Conservation (phyloP, 176 grass and related monocot genomes). For the Typha latifolia region DNA sequence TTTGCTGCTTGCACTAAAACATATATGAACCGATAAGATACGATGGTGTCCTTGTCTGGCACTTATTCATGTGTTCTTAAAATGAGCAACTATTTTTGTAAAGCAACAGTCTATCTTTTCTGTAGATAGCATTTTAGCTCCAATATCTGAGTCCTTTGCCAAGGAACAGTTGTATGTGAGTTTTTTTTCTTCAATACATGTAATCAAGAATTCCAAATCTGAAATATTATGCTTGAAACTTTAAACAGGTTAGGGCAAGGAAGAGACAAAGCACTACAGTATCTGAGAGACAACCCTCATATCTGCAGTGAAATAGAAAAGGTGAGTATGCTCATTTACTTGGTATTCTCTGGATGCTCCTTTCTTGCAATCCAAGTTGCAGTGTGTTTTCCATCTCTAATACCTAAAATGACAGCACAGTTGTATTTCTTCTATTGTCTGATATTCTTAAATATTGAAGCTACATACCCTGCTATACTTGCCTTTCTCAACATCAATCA, state of each 20-base stretch:
- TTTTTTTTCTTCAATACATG: not conserved
- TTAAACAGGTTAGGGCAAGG: conserved; percentile 71
- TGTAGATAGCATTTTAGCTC: too few species aligned
- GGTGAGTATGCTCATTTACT: conserved; percentile 27
- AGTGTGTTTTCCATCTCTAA: too few species aligned
- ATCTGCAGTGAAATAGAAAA: conserved; percentile 81
- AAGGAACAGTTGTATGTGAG: not conserved
- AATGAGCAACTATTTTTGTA: too few species aligned
- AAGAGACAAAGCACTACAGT: conserved; percentile 83
- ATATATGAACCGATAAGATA: not conserved
- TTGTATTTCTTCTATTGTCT: too few species aligned
- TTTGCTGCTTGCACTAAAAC: conserved; percentile 25
- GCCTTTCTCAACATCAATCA: not conserved
- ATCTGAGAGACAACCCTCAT: conserved; percentile 61
- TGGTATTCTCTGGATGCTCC: too few species aligned
- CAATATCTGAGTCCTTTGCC: too few species aligned
- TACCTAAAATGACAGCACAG: too few species aligned
- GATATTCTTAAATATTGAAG: too few species aligned
- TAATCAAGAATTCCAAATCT: not conserved
- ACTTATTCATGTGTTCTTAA: not conserved
- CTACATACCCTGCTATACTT: too few species aligned
- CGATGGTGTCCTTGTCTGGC: not conserved
- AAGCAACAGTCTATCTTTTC: too few species aligned
- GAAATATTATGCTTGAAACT: not conserved
- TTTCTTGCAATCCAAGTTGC: too few species aligned